Percentiles rank a stretch among this genome's conserved stretches.
phyloP scores from a whole-genome alignment of 2,329 filamentous ascomycete genomes.

The Phaeosphaeriaceae sp. region DNA sequence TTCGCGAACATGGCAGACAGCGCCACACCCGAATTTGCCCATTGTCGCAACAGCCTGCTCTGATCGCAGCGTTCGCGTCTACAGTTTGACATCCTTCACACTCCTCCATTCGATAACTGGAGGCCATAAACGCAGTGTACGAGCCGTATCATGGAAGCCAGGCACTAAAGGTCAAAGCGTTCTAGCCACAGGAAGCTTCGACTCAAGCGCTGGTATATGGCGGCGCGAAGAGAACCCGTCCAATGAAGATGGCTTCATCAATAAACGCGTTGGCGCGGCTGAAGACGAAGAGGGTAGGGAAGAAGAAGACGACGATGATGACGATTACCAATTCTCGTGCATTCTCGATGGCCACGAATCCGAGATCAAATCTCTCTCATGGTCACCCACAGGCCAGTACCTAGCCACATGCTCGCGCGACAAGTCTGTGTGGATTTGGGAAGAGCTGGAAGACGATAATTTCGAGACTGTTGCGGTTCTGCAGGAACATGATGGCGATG shows the following conservation, averaged over 20 bases:
- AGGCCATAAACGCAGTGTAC: constrained; percentile 90
- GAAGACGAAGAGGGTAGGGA: constrained; percentile 51
- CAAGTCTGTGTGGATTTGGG: constrained; percentile 98
- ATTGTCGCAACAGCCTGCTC: constrained; percentile 88
- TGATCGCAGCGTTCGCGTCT: constrained; percentile 85
- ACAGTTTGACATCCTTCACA: constrained; percentile 81
- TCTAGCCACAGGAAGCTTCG: constrained; percentile 91
- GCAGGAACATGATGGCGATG: constrained; percentile 92
- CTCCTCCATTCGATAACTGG: constrained; percentile 81
- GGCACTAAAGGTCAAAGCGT: constrained; percentile 66
- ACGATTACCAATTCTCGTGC: constrained; percentile 91
- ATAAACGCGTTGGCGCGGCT: constrained; percentile 26
- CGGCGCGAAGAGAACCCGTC: constrained; percentile 70
- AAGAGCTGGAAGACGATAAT: constrained; percentile 92
- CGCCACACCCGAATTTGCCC: constrained; percentile 85
- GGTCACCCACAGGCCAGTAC: constrained; percentile 75
- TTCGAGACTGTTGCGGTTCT: constrained; percentile 96
- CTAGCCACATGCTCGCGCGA: constrained; percentile 91
- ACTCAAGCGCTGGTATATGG: constrained; percentile 80
- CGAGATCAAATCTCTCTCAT: constrained; percentile 83
- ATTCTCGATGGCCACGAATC: constrained; percentile 94
- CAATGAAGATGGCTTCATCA: constrained; percentile 34
- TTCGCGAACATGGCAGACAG: constrained; percentile 80
- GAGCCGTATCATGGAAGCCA: constrained; percentile 87
- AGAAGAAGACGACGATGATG: constrained; percentile 68